Evolutionary conservation across 1,284 basidiomycete species (phyloP), one percentile per base, ranked within the genome.

Genomic region (Irpex rosettiformis): DNA sequence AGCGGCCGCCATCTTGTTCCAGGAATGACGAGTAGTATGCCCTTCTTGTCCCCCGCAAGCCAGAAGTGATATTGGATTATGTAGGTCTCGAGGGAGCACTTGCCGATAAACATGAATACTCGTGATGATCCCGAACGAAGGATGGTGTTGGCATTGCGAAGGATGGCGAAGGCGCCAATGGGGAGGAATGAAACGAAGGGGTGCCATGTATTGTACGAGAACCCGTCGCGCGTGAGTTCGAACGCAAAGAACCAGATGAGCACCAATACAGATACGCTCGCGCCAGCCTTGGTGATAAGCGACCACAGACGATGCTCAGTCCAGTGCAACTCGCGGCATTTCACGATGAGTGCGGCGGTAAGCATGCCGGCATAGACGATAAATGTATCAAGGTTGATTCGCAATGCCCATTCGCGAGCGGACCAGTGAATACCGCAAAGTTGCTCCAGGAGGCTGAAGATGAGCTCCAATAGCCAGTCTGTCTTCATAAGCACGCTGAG

Each of bases 61-160:
- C 93, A 95, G 54, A 93, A 78, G 72, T 96, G 93, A 73, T 89
- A 95, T 70, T 96, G 92, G 63, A 94, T 84, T 68, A 95, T 89
- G 70, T 93, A 94, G 0, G 91, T 89, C 72, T 94, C 92, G 49
- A 94, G 79, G 4, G 89, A 92, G 72, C 89, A 92, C 68, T 79
- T 84, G 45, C 93, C 93, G 58, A 95, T 81, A 71, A 91, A 93
- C 42, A 84, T 85, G 73, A 94, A 95, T 21, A 85, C 74, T 28
- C 77, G 77, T 8, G 86, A 91, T 22, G 83, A 84, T 27, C 79
- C 81, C 1, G 89, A 89, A 21, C 93, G 85, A 54, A 94, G 74
- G 47, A 84, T 73, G 2, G 80, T 76, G 42, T 77, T 92, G 25
- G 91, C 87, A 67, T 95, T 96, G 57, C 93, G 82, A 22, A 96